These are phyloP conservation scores for Trichoderma brevicompactum DNA, from an alignment of 2,329 filamentous ascomycete species.

Conservation along the genomic window DNA sequence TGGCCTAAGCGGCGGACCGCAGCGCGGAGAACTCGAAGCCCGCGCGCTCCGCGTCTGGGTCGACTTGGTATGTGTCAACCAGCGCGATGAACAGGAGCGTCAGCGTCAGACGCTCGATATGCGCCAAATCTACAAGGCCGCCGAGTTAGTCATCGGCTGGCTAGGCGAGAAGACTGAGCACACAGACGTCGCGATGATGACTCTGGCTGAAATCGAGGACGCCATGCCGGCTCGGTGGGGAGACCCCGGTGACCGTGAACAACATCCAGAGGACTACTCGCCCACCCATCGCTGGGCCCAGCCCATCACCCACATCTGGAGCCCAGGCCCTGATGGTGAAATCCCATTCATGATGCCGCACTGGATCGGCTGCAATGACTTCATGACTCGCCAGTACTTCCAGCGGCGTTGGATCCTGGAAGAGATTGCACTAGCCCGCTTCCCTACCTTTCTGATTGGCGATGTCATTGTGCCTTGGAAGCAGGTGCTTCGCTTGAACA, in stretches of 20 bases:
- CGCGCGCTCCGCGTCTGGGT: constrained; percentile 30
- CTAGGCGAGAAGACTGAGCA: constrained; percentile 26
- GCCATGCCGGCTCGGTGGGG: constrained; percentile 17
- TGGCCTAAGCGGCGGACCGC: neutral
- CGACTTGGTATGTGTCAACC: constrained; percentile 33
- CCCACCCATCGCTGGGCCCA: constrained; percentile 17
- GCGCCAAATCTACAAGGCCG: constrained; percentile 29
- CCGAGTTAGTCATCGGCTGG: constrained; percentile 31
- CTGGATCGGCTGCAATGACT: constrained; percentile 16
- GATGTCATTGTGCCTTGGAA: constrained; percentile 23
- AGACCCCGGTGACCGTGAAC: constrained; percentile 21
- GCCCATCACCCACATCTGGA: constrained; percentile 8
- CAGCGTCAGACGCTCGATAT: constrained; percentile 31
- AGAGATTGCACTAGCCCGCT: constrained; percentile 19
- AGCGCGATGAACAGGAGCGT: constrained; percentile 28
- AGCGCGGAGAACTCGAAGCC: constrained; percentile 11
- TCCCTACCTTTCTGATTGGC: constrained; percentile 21
- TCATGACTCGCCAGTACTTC: constrained; percentile 23
- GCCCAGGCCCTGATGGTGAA: neutral
- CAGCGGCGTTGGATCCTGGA: constrained; percentile 23
- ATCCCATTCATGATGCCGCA: constrained; percentile 20
- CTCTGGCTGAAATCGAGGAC: constrained; percentile 18
- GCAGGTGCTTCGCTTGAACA: constrained; percentile 19
- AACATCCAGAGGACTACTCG: constrained; percentile 16
- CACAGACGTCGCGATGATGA: constrained; percentile 5